Percentiles rank a stretch among this genome's conserved stretches.
These are phyloP conservation scores for Gardenia jasminoides DNA, from an alignment of 257 asterid species.

Conservation along the genomic window DNA sequence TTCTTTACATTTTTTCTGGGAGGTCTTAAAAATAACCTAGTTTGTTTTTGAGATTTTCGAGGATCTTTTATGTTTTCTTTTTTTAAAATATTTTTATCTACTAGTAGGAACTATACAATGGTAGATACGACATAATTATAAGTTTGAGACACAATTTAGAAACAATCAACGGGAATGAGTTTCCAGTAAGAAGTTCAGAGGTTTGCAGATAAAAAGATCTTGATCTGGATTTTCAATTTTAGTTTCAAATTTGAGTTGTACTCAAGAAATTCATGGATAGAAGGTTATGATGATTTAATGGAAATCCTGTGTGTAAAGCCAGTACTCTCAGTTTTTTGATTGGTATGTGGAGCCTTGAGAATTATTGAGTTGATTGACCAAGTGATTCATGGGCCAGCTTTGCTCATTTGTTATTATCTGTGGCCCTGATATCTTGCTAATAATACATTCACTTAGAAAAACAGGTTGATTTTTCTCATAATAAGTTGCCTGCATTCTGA, in stretches of 20 bases:
- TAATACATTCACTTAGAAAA: neutral
- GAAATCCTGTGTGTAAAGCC: neutral
- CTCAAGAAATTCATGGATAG: neutral
- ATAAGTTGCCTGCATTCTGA: slow-evolving; percentile 9
- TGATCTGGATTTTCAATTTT: neutral
- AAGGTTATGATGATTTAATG: neutral
- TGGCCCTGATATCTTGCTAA: slow-evolving; percentile 15
- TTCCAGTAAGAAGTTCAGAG: neutral
- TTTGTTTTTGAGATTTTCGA: neutral
- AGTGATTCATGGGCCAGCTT: slow-evolving; percentile 7
- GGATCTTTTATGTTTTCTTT: too few species aligned
- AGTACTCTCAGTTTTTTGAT: neutral
- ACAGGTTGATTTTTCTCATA: neutral
- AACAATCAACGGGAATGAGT: neutral
- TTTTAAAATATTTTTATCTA: neutral
- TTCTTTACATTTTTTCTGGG: neutral
- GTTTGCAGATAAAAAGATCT: neutral
- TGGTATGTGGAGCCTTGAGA: slow-evolving; percentile 6
- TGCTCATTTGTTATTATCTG: neutral
- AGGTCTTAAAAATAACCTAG: neutral
- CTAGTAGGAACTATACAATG: neutral
- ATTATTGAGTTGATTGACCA: slow-evolving; percentile 12
- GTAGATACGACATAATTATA: neutral
- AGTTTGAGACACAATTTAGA: neutral
- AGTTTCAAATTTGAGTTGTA: neutral